Conservation (phyloP, 2,329 filamentous ascomycete genomes). For the Ophiostoma australiae region DNA sequence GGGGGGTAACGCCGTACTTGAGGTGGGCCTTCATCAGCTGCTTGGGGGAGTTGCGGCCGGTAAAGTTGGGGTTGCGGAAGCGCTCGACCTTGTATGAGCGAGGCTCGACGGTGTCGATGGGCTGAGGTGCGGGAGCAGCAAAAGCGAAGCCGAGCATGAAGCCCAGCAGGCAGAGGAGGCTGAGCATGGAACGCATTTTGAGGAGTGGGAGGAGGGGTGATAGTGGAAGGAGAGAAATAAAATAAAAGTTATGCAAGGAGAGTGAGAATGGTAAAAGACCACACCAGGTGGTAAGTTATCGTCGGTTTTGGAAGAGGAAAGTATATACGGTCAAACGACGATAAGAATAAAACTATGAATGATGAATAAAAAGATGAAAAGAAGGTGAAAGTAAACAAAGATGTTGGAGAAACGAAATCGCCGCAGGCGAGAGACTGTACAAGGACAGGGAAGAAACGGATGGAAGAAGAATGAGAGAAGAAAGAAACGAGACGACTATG, state of each 20-base stretch:
- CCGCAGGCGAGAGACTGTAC: constrained; percentile 5
- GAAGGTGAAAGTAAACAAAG: constrained; percentile 13
- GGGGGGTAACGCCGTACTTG: constrained; percentile 59
- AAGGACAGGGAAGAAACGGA: not conserved
- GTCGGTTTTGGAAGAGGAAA: not conserved
- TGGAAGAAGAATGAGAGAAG: constrained; percentile 10
- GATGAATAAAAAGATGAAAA: constrained; percentile 5
- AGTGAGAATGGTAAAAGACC: constrained; percentile 7
- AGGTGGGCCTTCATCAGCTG: constrained; percentile 62
- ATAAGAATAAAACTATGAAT: constrained; percentile 14
- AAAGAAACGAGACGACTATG: constrained; percentile 10
- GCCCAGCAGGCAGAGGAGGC: constrained; percentile 40
- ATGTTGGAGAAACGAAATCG: constrained; percentile 7
- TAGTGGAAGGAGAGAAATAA: constrained; percentile 15
- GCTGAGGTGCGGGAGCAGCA: constrained; percentile 41
- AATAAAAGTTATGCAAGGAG: constrained; percentile 15
- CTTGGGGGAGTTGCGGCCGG: constrained; percentile 50
- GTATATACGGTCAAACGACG: constrained; percentile 13
- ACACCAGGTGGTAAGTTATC: constrained; percentile 13
- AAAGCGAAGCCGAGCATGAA: constrained; percentile 43
- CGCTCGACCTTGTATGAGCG: constrained; percentile 60
- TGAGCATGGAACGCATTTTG: constrained; percentile 31
- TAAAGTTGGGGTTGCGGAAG: constrained; percentile 51
- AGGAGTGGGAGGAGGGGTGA: not conserved
- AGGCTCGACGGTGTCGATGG: constrained; percentile 40